These are phyloP conservation scores for Ceratobasidium sp. DNA, from an alignment of 1,284 basidiomycete species.

Conservation along the genomic window DNA sequence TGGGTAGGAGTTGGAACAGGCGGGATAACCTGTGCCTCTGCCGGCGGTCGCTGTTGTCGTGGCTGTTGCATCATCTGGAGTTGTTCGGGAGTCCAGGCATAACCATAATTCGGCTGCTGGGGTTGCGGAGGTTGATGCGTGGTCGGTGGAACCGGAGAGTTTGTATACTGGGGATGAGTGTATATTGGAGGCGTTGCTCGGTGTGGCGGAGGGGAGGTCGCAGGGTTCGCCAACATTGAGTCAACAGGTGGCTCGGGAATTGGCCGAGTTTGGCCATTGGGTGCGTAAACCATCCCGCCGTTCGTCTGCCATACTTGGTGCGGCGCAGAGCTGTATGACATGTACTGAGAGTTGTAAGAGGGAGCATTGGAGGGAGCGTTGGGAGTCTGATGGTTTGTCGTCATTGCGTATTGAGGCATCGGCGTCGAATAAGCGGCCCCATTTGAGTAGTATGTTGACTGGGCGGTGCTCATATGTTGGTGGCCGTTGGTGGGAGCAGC, in stretches of 20 bases:
- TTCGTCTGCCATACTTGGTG: conserved; percentile 29
- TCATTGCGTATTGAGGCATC: conserved; percentile 11
- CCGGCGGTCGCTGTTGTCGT: conserved; percentile 32
- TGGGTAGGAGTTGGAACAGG: neutral
- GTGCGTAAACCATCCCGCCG: conserved; percentile 14
- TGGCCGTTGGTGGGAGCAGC: conserved; percentile 1
- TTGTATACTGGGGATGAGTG: conserved; percentile 20
- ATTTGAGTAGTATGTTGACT: conserved; percentile 33
- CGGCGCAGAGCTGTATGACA: conserved; percentile 3
- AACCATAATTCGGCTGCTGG: conserved; percentile 45
- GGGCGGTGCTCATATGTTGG: conserved; percentile 15
- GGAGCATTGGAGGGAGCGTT: neutral
- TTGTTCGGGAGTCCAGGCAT: conserved; percentile 43
- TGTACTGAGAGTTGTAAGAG: conserved; percentile 1
- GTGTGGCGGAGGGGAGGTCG: conserved; percentile 16
- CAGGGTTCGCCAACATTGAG: neutral
- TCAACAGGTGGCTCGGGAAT: conserved; percentile 25
- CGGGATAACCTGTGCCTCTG: neutral
- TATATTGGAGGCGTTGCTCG: conserved; percentile 27
- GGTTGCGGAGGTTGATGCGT: conserved; percentile 47
- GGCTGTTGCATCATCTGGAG: conserved; percentile 36
- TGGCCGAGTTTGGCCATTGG: conserved; percentile 17
- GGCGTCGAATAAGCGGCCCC: conserved; percentile 22
- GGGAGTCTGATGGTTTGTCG: neutral
- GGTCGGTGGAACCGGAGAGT: neutral